These are phyloP conservation scores for Lagerstroemia speciosa DNA, from an alignment of 345 rosid genomes.

Conservation along the genomic window DNA sequence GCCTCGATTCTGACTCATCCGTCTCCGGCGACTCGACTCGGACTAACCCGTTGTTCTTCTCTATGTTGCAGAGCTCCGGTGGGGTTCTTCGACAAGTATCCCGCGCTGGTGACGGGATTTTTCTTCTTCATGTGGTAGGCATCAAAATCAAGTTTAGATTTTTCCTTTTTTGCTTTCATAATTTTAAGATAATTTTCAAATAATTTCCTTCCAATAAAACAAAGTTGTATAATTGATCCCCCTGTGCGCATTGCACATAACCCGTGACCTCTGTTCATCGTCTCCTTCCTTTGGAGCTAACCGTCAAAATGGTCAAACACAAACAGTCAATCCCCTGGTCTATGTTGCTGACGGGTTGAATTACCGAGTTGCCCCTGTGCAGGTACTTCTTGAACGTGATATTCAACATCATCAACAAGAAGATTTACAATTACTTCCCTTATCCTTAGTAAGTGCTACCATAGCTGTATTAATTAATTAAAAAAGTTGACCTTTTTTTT, in stretches of 20 bases:
- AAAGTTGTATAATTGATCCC: too few relatives aligned
- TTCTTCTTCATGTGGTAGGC: conserved; percentile 98
- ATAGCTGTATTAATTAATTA: not conserved
- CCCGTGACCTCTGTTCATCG: too few relatives aligned
- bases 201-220: too few relatives aligned
- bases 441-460: conserved; percentile 68
- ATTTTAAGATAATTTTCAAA: not conserved
- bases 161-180: not conserved
- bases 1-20: conserved; percentile 39
- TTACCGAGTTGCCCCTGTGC: conserved; percentile 13
- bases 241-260: too few relatives aligned
- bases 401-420: conserved; percentile 95
- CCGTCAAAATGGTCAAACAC: conserved; percentile 1
- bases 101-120: conserved; percentile 77
- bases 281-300: too few relatives aligned
- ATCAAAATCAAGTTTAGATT: not conserved
- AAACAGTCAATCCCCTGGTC: not conserved
- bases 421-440: conserved; percentile 94
- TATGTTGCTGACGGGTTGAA: not conserved
- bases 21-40: conserved; percentile 12
- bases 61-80: conserved; percentile 48
- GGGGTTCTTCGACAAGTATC: conserved; percentile 65
- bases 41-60: conserved; percentile 16
- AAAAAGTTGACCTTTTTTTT: not conserved
- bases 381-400: conserved; percentile 93